Evolutionary conservation across 768 basidiomycete species (phyloP).

Genomic region (Macrocybe gigantea): DNA sequence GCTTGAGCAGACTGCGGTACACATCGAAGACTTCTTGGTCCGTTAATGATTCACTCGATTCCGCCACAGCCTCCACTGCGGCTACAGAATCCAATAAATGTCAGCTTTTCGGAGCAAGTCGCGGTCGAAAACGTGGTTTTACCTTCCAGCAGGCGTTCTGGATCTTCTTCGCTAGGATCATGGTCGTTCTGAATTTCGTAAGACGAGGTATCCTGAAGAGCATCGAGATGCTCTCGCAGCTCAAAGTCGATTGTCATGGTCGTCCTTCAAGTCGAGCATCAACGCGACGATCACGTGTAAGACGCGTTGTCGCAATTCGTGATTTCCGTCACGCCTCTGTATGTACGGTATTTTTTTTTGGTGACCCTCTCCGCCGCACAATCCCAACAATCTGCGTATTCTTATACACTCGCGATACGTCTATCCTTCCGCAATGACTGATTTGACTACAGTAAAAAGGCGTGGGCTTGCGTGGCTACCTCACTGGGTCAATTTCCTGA

Average conservation of each 20-base stretch:
- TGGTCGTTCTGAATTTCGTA: constrained; percentile 70
- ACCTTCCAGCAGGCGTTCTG: constrained; percentile 57
- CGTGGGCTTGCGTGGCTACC: no score
- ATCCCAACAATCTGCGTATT: no score
- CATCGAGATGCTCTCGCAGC: constrained; percentile 72
- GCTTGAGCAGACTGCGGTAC: constrained; percentile 77
- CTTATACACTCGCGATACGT: no score
- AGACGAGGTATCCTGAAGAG: constrained; percentile 49
- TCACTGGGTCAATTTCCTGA: no score
- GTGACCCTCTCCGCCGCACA: no score
- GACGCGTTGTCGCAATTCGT: neutral
- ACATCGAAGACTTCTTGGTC: constrained; percentile 73
- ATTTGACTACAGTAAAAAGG: no score
- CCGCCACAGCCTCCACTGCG: constrained; percentile 78
- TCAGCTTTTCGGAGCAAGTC: neutral
- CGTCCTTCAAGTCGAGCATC: neutral
- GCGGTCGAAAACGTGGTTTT: constrained; percentile 9
- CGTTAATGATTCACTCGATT: constrained; percentile 65
- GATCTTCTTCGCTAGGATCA: constrained; percentile 53
- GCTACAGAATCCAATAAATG: constrained; percentile 30
- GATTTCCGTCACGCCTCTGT: no score
- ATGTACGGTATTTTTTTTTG: no score
- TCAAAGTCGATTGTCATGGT: constrained; percentile 51
- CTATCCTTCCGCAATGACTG: no score
- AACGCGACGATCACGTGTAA: constrained; percentile 10